Evolutionary conservation across 306 rosid genomes (phyloP).

Genomic region (Crataegus laevigata): DNA sequence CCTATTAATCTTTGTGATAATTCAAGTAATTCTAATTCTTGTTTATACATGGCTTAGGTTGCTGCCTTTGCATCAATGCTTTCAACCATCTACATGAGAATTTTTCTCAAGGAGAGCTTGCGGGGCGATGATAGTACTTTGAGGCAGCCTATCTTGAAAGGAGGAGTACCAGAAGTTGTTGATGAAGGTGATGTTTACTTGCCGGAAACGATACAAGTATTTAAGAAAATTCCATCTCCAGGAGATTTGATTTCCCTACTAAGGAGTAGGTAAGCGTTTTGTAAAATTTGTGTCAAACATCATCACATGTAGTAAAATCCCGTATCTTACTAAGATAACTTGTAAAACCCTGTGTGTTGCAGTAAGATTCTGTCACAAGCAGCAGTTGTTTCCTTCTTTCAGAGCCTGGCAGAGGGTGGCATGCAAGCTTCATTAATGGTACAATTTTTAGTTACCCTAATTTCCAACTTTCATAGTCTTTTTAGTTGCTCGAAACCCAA

Average conservation of each 20-base stretch:
- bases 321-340: background rate
- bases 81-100: conserved; percentile 67
- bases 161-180: background rate
- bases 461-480: background rate
- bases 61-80: conserved; percentile 54
- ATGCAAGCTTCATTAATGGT: conserved; percentile 58
- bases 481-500: background rate
- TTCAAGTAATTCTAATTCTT: background rate
- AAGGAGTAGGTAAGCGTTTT: conserved; percentile 44
- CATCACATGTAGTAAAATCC: background rate
- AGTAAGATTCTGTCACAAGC: conserved; percentile 72
- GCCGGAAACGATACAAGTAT: conserved; percentile 9
- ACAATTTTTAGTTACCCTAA: conserved; percentile 8
- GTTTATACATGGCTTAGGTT: conserved; percentile 30
- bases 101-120: conserved; percentile 64
- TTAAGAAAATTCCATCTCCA: conserved; percentile 43
- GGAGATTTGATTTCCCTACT: conserved; percentile 41
- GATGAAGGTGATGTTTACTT: conserved; percentile 19
- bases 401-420: conserved; percentile 75
- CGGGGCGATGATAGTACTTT: conserved; percentile 12
- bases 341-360: conserved; percentile 21
- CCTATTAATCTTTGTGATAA: background rate
- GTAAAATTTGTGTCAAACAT: background rate
- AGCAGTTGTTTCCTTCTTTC: conserved; percentile 58
- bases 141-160: conserved; percentile 59